These are phyloP conservation scores for Neolentinus lepideus DNA, from an alignment of 1,284 basidiomycete species.

Conservation along the genomic window DNA sequence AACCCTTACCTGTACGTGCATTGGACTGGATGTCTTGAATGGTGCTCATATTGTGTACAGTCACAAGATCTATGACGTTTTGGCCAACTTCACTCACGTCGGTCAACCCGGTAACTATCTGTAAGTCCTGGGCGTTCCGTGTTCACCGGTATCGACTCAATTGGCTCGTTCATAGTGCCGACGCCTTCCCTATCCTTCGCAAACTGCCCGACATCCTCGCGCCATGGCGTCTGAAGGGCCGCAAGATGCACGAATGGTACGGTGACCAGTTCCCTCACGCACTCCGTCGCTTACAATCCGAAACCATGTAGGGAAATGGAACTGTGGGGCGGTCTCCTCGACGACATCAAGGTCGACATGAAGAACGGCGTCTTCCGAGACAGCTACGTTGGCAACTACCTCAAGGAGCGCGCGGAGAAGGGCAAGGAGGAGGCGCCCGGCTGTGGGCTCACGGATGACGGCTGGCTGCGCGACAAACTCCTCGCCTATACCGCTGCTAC, in stretches of 20 bases:
- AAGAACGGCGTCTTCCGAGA: not conserved
- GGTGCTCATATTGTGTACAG: conserved; percentile 5
- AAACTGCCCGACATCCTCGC: conserved; percentile 19
- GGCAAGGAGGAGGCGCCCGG: conserved; percentile 19
- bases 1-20: conserved; percentile 13
- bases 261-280: not conserved
- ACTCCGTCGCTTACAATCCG: not conserved
- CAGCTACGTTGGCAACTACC: conserved; percentile 10
- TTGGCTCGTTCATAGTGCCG: conserved; percentile 14
- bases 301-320: conserved; percentile 14
- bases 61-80: conserved; percentile 18
- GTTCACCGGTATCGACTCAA: not conserved
- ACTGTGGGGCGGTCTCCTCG: conserved; percentile 19
- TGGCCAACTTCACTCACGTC: conserved; percentile 17
- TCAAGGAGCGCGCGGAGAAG: conserved; percentile 17
- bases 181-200: conserved; percentile 21
- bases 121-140: conserved; percentile 7
- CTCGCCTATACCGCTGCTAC: conserved; percentile 20
- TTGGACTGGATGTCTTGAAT: not conserved
- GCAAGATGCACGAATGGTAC: conserved; percentile 22
- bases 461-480: conserved; percentile 22
- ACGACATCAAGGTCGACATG: conserved; percentile 1
- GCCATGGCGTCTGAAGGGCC: conserved; percentile 17
- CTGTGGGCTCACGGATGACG: conserved; percentile 17
- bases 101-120: conserved; percentile 18